These are phyloP conservation scores for Pseudogymnoascus sp. DNA, from an alignment of 2,329 filamentous ascomycete genomes.

Conservation along the genomic window DNA sequence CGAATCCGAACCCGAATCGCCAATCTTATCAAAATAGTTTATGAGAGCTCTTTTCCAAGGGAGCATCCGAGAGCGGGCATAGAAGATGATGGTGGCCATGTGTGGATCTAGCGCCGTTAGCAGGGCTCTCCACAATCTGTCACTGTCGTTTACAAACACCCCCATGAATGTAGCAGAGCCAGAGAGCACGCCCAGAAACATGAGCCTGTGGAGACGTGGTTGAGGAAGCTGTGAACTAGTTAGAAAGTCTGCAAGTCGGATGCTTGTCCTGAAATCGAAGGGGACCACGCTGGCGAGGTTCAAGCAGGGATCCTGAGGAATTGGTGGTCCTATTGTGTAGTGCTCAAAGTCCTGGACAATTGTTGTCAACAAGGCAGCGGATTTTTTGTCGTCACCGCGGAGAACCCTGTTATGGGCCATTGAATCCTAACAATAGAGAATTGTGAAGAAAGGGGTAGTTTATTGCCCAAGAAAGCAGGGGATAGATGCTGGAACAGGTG, in stretches of 20 bases:
- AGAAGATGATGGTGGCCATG: neutral
- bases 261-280: neutral
- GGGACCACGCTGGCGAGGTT: neutral
- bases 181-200: neutral
- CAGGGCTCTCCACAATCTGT: neutral
- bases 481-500: neutral
- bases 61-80: neutral
- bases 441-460: neutral
- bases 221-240: neutral
- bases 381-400: neutral
- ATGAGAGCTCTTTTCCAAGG: neutral
- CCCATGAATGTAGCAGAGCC: neutral
- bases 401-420: neutral
- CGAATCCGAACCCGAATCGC: neutral
- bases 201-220: neutral
- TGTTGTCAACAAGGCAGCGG: neutral
- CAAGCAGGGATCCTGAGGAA: neutral
- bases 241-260: neutral
- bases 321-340: neutral
- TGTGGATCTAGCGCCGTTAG: neutral
- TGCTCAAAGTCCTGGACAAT: neutral
- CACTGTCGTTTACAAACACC: neutral
- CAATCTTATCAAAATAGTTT: neutral
- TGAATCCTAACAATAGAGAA: neutral
- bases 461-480: neutral